Evolutionary conservation across 75 land plant genomes (phyloP), one percentile per base, ranked within the genome.

Genomic region (Picea sitchensis): DNA sequence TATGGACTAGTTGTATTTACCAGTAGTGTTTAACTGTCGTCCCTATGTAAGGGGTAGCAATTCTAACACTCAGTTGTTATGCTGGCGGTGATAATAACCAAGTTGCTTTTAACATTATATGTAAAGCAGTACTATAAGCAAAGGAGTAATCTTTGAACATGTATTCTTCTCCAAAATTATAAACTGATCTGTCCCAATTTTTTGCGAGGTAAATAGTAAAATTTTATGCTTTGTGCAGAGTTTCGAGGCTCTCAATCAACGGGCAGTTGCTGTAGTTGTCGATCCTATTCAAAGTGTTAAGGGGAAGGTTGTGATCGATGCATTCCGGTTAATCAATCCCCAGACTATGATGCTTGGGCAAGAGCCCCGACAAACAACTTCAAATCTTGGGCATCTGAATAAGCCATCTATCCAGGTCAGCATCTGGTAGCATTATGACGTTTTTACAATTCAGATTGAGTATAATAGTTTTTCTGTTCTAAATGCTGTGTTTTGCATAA

Each of bases 181-280:
- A 14, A 9, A 9, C 14, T 59, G 60, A 23, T 9, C 20, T 51
- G 58, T 14, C 23, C 4, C 59, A 58, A 21, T 54, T 30, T 15
- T 65, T 79, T 54, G 72, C 14, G 59, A 3, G 23, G 59, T 67
- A 51, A 21, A 26, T 44, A 30, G 8, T 79, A 51, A 26, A 5
- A 41, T 59, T 14, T 21, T 31, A 34, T 65, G 38, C 18, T 18
- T 77, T 67, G 47, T 88, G 81, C 86, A 94, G 98, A 96, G 99
- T 83, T 96, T 96, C 88, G 98, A 96, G 85, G 99, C 99, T 58
- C 71, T 96, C 84, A 96, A 94, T 77, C 98, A 91, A 63, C 84
- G 98, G 72, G 95, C 97, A 58, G 95, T 96, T 20, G 99, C 99
- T 54, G 99, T 96, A 20, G 99, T 94, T 98, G 26, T 26, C 26